phyloP scores from a whole-genome alignment of 441 rosid genomes.

The Eruca vesicaria region DNA sequence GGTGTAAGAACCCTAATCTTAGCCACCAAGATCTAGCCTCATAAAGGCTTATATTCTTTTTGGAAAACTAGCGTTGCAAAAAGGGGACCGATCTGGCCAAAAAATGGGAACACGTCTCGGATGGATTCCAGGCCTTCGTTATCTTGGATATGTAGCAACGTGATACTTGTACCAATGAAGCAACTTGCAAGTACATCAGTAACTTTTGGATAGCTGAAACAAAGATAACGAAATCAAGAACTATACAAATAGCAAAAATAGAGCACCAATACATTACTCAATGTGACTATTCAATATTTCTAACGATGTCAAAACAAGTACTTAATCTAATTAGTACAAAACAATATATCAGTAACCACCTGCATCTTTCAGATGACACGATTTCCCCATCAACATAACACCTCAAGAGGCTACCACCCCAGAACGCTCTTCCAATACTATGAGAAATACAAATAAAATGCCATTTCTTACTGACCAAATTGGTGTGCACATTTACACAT shows the following conservation, averaged over 20 bases:
- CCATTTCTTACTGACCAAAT: slow-evolving; percentile 82
- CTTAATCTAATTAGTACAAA: neutral
- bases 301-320: slow-evolving; percentile 11
- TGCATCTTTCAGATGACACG: too few relatives aligned
- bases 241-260: neutral
- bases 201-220: slow-evolving; percentile 86
- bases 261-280: slow-evolving; percentile 22
- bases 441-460: slow-evolving; percentile 95
- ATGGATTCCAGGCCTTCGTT: too few relatives aligned
- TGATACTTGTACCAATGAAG: too few relatives aligned
- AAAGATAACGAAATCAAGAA: slow-evolving; percentile 28
- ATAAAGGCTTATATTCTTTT: too few relatives aligned
- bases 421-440: too few relatives aligned
- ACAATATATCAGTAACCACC: too few relatives aligned
- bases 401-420: slow-evolving; percentile 91
- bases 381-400: slow-evolving; percentile 90
- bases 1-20: too few relatives aligned
- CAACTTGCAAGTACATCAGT: slow-evolving; percentile 77
- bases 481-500: slow-evolving; percentile 61
- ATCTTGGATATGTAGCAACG: too few relatives aligned
- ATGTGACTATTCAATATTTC: neutral
- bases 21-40: too few relatives aligned
- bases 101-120: slow-evolving; percentile 64
- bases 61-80: too few relatives aligned
- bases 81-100: slow-evolving; percentile 97